Percentiles rank a stretch among this genome's conserved stretches.
Conservation (phyloP, 2,329 filamentous ascomycete species). For the Rugonectria rugulosa region DNA sequence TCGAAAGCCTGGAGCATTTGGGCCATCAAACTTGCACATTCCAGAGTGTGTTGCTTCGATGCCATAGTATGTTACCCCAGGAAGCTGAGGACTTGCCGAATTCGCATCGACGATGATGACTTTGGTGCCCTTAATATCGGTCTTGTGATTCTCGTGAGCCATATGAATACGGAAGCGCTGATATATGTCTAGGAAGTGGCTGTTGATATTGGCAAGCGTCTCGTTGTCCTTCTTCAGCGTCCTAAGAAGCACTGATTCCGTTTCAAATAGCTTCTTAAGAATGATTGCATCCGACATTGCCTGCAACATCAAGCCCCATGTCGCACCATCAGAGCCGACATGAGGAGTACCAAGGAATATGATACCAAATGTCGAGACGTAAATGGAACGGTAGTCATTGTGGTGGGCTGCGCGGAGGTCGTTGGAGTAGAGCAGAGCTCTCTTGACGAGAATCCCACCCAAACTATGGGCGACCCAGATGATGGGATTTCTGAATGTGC, state of each 20-base stretch:
- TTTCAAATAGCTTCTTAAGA: slow-evolving; percentile 71
- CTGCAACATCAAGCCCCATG: slow-evolving; percentile 73
- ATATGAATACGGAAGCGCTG: slow-evolving; percentile 77
- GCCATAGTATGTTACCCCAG: slow-evolving; percentile 76
- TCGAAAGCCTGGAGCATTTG: slow-evolving; percentile 70
- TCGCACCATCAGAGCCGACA: slow-evolving; percentile 71
- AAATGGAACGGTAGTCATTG: slow-evolving; percentile 72
- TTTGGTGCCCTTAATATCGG: slow-evolving; percentile 70
- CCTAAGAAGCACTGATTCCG: slow-evolving; percentile 71
- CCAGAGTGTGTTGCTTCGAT: slow-evolving; percentile 75
- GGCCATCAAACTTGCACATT: slow-evolving; percentile 76
- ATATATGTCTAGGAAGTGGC: slow-evolving; percentile 74
- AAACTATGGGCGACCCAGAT: slow-evolving; percentile 80
- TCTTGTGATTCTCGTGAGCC: slow-evolving; percentile 78
- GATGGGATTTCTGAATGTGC: slow-evolving; percentile 69
- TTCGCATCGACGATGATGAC: slow-evolving; percentile 72
- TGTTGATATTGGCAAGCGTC: slow-evolving; percentile 77
- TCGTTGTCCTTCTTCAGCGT: slow-evolving; percentile 79
- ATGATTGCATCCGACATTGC: slow-evolving; percentile 71
- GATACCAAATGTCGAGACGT: slow-evolving; percentile 77
- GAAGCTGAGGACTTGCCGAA: slow-evolving; percentile 73
- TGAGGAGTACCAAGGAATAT: slow-evolving; percentile 82
- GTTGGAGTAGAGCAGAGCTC: slow-evolving; percentile 72
- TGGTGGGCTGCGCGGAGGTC: slow-evolving; percentile 66
- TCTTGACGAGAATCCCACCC: slow-evolving; percentile 76